Percentiles rank a stretch among this genome's conserved stretches.
Evolutionary conservation across 179 eudicot species (phyloP).

Genomic region (Nepenthes alata): DNA sequence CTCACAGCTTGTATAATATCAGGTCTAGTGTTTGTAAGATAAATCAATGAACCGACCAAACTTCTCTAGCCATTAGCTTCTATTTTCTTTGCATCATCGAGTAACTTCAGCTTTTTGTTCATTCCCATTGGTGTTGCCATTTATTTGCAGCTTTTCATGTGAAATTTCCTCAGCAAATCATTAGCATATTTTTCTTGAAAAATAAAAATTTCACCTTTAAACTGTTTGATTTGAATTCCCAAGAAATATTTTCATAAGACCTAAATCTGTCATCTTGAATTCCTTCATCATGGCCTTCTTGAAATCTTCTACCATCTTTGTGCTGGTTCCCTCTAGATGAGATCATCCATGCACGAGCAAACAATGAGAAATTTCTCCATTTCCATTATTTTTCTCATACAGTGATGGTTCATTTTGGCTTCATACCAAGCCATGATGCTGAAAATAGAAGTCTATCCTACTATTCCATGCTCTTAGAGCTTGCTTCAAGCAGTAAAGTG

Average conservation of each 20-base stretch:
- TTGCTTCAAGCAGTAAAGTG: conserved; percentile 10
- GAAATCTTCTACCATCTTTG: conserved; percentile 1
- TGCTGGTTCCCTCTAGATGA: conserved; percentile 10
- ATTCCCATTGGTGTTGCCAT: conserved; percentile 7
- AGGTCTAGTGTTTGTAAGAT: too few relatives aligned
- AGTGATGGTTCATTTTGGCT: conserved; percentile 16
- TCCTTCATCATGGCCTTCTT: conserved; percentile 8
- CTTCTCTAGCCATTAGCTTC: too few relatives aligned
- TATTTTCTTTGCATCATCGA: too few relatives aligned
- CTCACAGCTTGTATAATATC: too few relatives aligned
- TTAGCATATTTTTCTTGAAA: conserved; percentile 6
- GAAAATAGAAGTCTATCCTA: conserved; percentile 5
- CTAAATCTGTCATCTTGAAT: conserved; percentile 11
- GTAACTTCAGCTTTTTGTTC: too few relatives aligned
- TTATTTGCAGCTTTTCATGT: conserved; percentile 12
- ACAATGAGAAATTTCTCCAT: conserved; percentile 10
- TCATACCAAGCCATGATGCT: conserved; percentile 1
- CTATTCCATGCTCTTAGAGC: conserved; percentile 17
- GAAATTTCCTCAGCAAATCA: conserved; percentile 4
- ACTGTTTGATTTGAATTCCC: conserved; percentile 9
- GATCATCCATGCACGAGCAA: conserved; percentile 15
- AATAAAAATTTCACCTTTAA: not conserved
- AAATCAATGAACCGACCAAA: too few relatives aligned
- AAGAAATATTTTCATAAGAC: conserved; percentile 12
- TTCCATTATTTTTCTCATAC: conserved; percentile 6